Percentiles rank a stretch among this genome's conserved stretches.
These are phyloP conservation scores for Cyberlindnera sargentensis DNA, from an alignment of 805 yeast species.

Conservation along the genomic window DNA sequence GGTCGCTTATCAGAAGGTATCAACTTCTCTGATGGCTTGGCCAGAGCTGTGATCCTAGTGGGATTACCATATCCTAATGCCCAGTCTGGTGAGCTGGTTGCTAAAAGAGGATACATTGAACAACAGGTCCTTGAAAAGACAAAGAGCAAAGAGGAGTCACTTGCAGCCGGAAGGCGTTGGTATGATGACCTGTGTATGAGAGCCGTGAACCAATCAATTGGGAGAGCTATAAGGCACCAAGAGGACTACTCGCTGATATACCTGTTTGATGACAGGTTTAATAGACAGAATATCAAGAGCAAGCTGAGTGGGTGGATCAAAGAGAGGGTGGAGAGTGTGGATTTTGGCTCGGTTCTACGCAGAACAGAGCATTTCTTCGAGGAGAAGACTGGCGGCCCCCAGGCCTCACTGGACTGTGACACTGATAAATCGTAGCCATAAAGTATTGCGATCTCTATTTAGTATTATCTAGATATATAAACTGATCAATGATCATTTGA, in stretches of 20 bases:
- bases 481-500: no score
- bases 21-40: conserved; percentile 81
- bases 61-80: conserved; percentile 90
- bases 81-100: conserved; percentile 71
- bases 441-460: no score
- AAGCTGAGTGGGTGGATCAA: conserved; percentile 75
- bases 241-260: conserved; percentile 74
- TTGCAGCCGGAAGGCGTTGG: conserved; percentile 42
- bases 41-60: conserved; percentile 77
- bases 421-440: no score
- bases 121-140: conserved; percentile 40
- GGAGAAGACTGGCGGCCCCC: not conserved
- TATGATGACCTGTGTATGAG: conserved; percentile 86
- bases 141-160: conserved; percentile 39
- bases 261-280: conserved; percentile 62
- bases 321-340: conserved; percentile 28
- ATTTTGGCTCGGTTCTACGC: conserved; percentile 14
- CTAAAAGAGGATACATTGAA: conserved; percentile 62
- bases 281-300: conserved; percentile 34
- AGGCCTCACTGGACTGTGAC: no score
- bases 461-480: no score
- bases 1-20: conserved; percentile 93
- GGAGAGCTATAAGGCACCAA: conserved; percentile 82
- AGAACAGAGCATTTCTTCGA: conserved; percentile 19
- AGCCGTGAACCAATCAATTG: conserved; percentile 87